Evolutionary conservation across 1,284 basidiomycete genomes (phyloP), one percentile per base, ranked within the genome.

Genomic region (Peniophora sp.): DNA sequence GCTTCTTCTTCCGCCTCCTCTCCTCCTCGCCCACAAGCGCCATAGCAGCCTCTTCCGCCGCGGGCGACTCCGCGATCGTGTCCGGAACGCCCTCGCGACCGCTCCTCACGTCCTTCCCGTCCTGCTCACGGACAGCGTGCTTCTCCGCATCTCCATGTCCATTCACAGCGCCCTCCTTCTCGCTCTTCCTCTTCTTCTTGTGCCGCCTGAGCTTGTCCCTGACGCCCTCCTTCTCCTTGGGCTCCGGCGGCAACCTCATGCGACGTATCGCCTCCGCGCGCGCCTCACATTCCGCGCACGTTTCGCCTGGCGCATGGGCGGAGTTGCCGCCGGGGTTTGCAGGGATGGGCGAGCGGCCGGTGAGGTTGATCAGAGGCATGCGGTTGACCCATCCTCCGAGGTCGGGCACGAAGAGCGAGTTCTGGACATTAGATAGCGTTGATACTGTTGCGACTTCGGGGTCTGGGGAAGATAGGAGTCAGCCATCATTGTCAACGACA

Each of bases 351-450:
- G 27, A 6, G 12, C 27, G 27, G 22, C 39, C 8, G 3, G 12
- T n/a, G 24, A 44, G 47, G 37, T 45, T n/a, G 47, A 44, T 34
- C 24, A 18, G 14, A 20, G 23, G 36, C 20, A 27, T 32, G 18
- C 39, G 47, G 51, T 44, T 49, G 46, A 46, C 18, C 17, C 34
- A 17, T 5, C 27, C 12, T 20, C 52, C 52, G 43, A 53, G 43
- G 48, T 53, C 44, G 48, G 52, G 52, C 20, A 53, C 47, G 45
- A 53, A 53, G 32, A 53, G 48, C 8, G 42, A 47, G 48, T 53
- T 53, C 32, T 53, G 52, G 6, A 53, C 27, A 44, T 53, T 43
- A 14, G 42, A 35, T 17, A 53, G 52, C 14, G 49, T 53, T 5
- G 48, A 46, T 17, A 53, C 24, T 15, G 52, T 53, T n/a, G 52